Base-by-base conservation (phyloP, 768 basidiomycete genomes). In the Podaxis sp. region DNA sequence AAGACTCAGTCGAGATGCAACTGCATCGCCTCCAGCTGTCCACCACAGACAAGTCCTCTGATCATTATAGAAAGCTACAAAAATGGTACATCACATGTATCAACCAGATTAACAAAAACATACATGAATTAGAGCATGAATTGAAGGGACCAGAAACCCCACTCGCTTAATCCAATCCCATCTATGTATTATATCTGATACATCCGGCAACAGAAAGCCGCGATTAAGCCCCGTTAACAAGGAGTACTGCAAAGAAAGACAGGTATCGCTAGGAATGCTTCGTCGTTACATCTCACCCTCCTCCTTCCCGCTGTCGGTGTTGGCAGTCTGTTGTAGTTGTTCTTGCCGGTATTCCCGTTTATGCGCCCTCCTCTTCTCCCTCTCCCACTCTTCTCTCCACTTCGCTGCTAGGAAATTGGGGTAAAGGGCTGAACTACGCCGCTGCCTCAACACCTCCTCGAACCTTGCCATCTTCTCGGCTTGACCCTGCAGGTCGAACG, bases 61-160 rank as follows among this genome's bases (percentile, higher is more conserved):
- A 68, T 39, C 38, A 52, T 28, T 48, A 46, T 58, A 77, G 72
- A 60, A 78, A 81, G 30, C 71, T 76, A 17, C 73, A 72, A 59
- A 85, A 79, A 68, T 90, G 90, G 88, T 88, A 88, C 68, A 77
- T 80, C 52, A 79, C 80, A 11, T 91, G 89, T 70, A 84, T 90
- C 67, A 76, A 79, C 55, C 88, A 91, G 69, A 80, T 90, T 67
- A 71, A 77, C 64, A 84, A 82, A 67, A 72, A 77, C 24, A 73
- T 71, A 60, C 63, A 72, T 49, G 72, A 65, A 52, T 59, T 80
- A 59, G 62, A 61, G 57, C 51, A 13, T 61, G 59, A 46, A 39
- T 63, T 44, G 38, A 49, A 63, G 52, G 38, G 17, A 42, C 17
- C 48, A 52, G 44, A 57, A 38, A 49, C 28, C 22, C 24, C 33